A percentile compares a stretch with the other conserved stretches of the same genome.
phyloP scores from a whole-genome alignment of 176 grass and related monocot genomes.

The Bromus sterilis region DNA sequence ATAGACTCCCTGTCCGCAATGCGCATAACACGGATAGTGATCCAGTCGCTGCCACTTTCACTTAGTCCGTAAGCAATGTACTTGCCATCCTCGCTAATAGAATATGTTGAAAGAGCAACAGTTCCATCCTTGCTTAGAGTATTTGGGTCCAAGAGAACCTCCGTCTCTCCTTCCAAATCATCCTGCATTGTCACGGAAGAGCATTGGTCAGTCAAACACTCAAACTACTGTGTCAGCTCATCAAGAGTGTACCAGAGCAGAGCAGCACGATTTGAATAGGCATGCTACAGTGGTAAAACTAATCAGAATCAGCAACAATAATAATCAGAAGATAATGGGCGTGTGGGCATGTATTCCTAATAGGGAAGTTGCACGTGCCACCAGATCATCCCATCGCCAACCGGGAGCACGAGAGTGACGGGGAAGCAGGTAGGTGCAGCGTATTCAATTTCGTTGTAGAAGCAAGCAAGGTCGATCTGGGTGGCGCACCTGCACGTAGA shows the following conservation, averaged over 20 bases:
- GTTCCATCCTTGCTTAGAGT: slow-evolving; percentile 81
- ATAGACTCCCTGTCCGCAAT: slow-evolving; percentile 50
- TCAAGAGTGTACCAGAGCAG: not conserved
- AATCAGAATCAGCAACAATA: not conserved
- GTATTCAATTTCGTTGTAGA: not conserved
- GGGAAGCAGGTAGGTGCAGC: not conserved
- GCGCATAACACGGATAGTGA: slow-evolving; percentile 66
- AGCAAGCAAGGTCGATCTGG: not conserved
- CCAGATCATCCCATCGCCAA: not conserved
- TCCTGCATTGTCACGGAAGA: slow-evolving; percentile 33
- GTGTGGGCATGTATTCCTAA: not conserved
- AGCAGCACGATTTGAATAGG: not conserved
- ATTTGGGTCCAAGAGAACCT: slow-evolving; percentile 87
- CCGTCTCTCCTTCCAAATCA: slow-evolving; percentile 50
- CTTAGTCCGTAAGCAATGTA: slow-evolving; percentile 88
- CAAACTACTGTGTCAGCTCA: not conserved
- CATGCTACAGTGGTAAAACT: not conserved
- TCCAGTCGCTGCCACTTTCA: slow-evolving; percentile 87
- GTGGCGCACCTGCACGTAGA: slow-evolving; percentile 74
- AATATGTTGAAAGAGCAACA: slow-evolving; percentile 55
- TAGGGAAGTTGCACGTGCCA: not conserved
- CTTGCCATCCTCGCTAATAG: slow-evolving; percentile 79
- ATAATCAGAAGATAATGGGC: not conserved
- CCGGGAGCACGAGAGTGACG: not conserved
- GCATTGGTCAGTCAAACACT: too few species aligned